Evolutionary conservation across 768 basidiomycete species (phyloP).

Genomic region (Tricholoma flavovirens): DNA sequence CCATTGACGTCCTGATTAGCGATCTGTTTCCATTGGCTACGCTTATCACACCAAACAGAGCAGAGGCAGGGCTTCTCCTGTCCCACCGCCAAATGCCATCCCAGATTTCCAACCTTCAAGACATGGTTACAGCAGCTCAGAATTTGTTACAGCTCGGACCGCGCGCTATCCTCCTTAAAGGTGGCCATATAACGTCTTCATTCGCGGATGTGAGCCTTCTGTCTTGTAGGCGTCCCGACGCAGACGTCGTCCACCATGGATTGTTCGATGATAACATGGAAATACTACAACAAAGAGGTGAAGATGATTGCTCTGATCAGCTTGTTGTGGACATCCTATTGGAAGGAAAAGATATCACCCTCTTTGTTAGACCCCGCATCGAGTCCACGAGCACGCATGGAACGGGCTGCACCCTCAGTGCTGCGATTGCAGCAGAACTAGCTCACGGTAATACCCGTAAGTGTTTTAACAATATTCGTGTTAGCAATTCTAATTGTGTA

Average conservation of each 20-base stretch:
- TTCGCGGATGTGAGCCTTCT: constrained; percentile 39
- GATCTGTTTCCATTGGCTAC: constrained; percentile 68
- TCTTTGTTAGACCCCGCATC: constrained; percentile 59
- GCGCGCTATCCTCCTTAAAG: constrained; percentile 71
- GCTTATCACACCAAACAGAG: constrained; percentile 80
- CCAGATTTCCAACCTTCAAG: constrained; percentile 41
- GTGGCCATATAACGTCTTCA: constrained; percentile 62
- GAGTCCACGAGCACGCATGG: constrained; percentile 79
- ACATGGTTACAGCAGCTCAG: constrained; percentile 55
- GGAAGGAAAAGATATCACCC: constrained; percentile 30
- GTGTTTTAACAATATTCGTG: background rate
- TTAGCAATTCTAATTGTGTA: background rate
- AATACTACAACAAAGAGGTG: constrained; percentile 38
- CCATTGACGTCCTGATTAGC: constrained; percentile 50
- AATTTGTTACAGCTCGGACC: constrained; percentile 44
- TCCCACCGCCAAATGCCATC: constrained; percentile 24
- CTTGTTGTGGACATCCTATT: constrained; percentile 65
- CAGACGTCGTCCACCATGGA: constrained; percentile 40
- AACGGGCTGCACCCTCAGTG: constrained; percentile 88
- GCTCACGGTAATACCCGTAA: constrained; percentile 45
- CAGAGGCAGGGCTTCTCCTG: constrained; percentile 71
- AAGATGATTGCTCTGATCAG: constrained; percentile 11
- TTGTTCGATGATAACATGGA: constrained; percentile 55
- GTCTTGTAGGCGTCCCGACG: constrained; percentile 18
- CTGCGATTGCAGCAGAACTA: constrained; percentile 68